Evolutionary conservation across 2,329 filamentous ascomycete species (phyloP), one percentile per base, ranked within the genome.

Genomic region (Microsporum canis): DNA sequence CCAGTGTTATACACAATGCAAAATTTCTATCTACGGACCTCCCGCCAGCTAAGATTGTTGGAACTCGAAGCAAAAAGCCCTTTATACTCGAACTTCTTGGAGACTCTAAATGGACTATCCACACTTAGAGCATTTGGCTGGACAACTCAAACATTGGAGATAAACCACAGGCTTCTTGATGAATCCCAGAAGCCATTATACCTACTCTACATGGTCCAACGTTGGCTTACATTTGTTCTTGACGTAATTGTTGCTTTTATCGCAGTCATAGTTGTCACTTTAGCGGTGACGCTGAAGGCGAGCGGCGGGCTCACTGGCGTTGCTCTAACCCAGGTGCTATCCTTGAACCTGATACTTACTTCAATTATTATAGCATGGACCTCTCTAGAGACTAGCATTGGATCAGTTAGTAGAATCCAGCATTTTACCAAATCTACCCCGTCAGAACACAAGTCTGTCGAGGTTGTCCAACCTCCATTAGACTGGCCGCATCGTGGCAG

Each of bases 101-200:
- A 68, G 31, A 62, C 60, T 5, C 59, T 66, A 43, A 51, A 59
- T 23, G 69, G 69, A 59, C 60, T 66, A 61, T 68, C 65, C 57
- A 67, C 68, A 62, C 65, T 62, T 33, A 62, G 64, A 33, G 63
- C 56, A 12, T 58, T 58, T 45, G 56, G 56, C 10, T 58, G 56
- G 56, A 12, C n/a, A 71, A 10, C 45, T 31, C 55, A 60, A 14
- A 55, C 65, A 5, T 51, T 66, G 12, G 38, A 61, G 31, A 67
- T 67, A 62, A 82, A 81, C 60, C 68, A 78, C n/a, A 64, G 65
- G 3, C 72, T 82, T 0, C 70, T 85, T 1, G 80, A 85, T 62
- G 70, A 70, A 4, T 82, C 82, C 0, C 83, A 85, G 65, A 70
- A 73, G 17, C 82, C 82, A 0, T 81, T 79, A 55, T 86, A 86